Base-by-base conservation (phyloP, 1,284 basidiomycete genomes). In the Sphagnurus paluster region DNA sequence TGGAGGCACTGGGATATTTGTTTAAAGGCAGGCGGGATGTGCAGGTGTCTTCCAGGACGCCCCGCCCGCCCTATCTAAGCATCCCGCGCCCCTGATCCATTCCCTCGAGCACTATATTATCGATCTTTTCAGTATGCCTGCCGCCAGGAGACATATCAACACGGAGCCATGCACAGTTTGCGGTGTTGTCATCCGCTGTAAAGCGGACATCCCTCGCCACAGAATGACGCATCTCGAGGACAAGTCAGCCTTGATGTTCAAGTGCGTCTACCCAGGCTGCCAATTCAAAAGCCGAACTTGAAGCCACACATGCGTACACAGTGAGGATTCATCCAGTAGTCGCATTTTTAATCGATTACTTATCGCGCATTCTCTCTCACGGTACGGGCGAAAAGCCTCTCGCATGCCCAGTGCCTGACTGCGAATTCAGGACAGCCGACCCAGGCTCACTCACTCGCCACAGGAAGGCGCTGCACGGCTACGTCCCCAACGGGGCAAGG, bases 401-500 rank as follows among this genome's bases (percentile, higher is more conserved):
- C 16, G 24, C 32, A 5, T 70, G 67, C 43, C 60, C 58, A 0
- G 47, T 7, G 25, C 25, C 25, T 4, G 30, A 49, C 0, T 70
- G 67, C 24, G 2, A 19, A 0, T 65, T 53, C 23, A 25, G 20
- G 0, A 54, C 54, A 0, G 42, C 56, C 3, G 63, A 69, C 38
- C 64, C 67, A 0, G 58, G 54, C 4, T 59, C 52, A 0, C 51
- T 69, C 19, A 65, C 58, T 2, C 53, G 59, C 7, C 67, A 69
- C 48, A 46, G 50, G 42, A 56, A 53, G 39, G 43, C 30, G 19
- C n/a, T 42, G 7, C 56, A 58, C 33, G 49, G 36, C 17, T 56
- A 55, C 23, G 32, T 49, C n/a, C 53, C 54, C 6, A 17, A 26
- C 32, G 40, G 42, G n/a, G 21, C 34, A 7, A n/a, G n/a, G n/a